These are phyloP conservation scores for Melaleuca alternifolia DNA, from an alignment of 345 rosid genomes.

Conservation along the genomic window DNA sequence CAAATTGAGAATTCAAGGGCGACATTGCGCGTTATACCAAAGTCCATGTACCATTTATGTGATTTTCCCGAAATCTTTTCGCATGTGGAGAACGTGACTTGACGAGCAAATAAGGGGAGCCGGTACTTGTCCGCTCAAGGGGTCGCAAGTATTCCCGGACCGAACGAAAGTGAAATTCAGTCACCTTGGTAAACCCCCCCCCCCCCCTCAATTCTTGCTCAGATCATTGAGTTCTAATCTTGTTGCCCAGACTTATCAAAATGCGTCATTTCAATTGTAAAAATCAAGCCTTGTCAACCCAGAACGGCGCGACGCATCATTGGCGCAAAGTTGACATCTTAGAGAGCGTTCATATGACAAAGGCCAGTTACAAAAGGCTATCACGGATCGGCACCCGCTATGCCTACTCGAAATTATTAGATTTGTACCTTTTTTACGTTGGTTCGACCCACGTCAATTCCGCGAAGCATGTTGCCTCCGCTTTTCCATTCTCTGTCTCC, in stretches of 20 bases:
- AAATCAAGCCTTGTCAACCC: neutral
- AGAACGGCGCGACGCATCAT: neutral
- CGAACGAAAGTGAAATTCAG: too few species aligned
- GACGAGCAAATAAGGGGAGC: neutral
- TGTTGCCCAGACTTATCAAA: neutral
- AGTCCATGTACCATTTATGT: too few species aligned
- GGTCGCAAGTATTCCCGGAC: neutral
- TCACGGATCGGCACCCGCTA: neutral
- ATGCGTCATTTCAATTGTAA: neutral
- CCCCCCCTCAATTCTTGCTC: neutral
- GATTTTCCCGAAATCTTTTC: neutral
- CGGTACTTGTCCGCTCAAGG: neutral
- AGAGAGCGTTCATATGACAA: neutral
- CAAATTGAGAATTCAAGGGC: too few species aligned
- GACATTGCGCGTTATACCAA: too few species aligned
- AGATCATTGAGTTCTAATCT: neutral
- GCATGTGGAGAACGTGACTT: neutral
- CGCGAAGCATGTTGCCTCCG: neutral
- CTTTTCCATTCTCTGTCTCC: neutral
- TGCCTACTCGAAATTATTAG: neutral
- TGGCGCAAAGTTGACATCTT: neutral
- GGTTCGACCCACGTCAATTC: neutral
- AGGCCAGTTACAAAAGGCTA: neutral
- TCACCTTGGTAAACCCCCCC: too few species aligned
- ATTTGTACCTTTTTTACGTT: neutral